Evolutionary conservation across 169 alveolate genomes (phyloP), one percentile per base, ranked within the genome.

Genomic region (Eimeria acervulina): DNA sequence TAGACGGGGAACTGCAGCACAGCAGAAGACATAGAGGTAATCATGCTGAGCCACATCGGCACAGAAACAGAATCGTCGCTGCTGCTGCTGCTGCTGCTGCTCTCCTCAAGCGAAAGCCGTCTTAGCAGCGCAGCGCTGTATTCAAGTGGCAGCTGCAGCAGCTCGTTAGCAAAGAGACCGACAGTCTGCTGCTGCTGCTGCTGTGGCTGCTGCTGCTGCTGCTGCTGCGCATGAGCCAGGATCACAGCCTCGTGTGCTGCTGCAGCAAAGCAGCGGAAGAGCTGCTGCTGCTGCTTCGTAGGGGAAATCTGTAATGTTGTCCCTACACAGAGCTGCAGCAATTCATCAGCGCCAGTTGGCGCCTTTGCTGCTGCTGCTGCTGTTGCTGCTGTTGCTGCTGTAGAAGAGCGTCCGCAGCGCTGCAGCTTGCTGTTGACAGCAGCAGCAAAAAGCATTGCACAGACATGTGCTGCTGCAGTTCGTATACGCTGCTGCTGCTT

Each of bases 21-120:
- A 78, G 59, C 89, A 78, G 89, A 19, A 26, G 89, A 78, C 89
- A 78, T 78, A 13, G 89, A 63, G 28, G 89, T 6, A 8, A 78
- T 10, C 66, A 78, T 78, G 63, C 89, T 78, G 23, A 78, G 89
- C 89, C 89, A 78, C 89, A 78, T 36, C 28, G 89, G 89, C 89
- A 78, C 52, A 13, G 89, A 78, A 12, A 78, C 89, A 15, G 59
- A 38, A 4, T 26, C 28, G 8, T 19, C 33, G 31, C 42, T 72
- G 84, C 84, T 72, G 84, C 84, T 72, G 84, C 84, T 72, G 84
- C 52, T 28, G 84, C 42, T 28, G 52, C 63, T 36, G 33, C 31
- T 19, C 36, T 78, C 89, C 33, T 36, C 89, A 28, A 19, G 26
- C 38, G 36, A 26, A 44, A 78, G 89, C 31, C 89, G 31, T 6